phyloP scores from a whole-genome alignment of 345 rosid species.

The Punica granatum region DNA sequence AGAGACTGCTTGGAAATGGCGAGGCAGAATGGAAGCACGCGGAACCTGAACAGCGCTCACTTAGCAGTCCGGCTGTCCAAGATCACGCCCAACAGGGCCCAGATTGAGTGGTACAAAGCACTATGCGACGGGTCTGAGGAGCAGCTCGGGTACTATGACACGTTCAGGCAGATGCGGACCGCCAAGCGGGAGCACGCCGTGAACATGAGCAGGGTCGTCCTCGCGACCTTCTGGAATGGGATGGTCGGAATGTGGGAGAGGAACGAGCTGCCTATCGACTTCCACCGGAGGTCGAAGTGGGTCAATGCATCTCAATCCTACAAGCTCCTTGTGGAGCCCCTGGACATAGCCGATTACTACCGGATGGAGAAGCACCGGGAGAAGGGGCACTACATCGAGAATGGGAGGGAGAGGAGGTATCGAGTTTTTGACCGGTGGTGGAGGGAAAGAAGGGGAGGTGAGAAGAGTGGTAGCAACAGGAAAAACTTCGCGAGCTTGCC shows the following conservation, averaged over 20 bases:
- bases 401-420: constrained; percentile 69
- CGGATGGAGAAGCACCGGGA: constrained; percentile 15
- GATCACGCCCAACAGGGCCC: constrained; percentile 10
- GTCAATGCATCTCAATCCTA: constrained; percentile 51
- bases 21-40: constrained; percentile 6
- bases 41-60: constrained; percentile 11
- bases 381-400: constrained; percentile 39
- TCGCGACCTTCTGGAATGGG: constrained; percentile 58
- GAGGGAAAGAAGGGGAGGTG: constrained; percentile 15
- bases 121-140: constrained; percentile 11
- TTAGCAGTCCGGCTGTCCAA: constrained; percentile 12
- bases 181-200: constrained; percentile 37
- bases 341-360: constrained; percentile 67
- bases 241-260: constrained; percentile 52
- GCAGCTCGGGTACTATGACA: constrained; percentile 38
- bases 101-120: constrained; percentile 16
- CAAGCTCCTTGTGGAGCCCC: constrained; percentile 60
- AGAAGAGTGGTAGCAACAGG: background rate
- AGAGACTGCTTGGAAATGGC: constrained; percentile 13
- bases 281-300: constrained; percentile 47
- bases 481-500: constrained; percentile 44
- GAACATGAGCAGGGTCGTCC: constrained; percentile 52
- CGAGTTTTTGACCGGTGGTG: constrained; percentile 62
- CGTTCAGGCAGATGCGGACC: constrained; percentile 41
- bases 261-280: constrained; percentile 61